A percentile compares a stretch with the other conserved stretches of the same genome.
These are phyloP conservation scores for Waitea zeae DNA, from an alignment of 1,284 basidiomycete species.

Conservation along the genomic window DNA sequence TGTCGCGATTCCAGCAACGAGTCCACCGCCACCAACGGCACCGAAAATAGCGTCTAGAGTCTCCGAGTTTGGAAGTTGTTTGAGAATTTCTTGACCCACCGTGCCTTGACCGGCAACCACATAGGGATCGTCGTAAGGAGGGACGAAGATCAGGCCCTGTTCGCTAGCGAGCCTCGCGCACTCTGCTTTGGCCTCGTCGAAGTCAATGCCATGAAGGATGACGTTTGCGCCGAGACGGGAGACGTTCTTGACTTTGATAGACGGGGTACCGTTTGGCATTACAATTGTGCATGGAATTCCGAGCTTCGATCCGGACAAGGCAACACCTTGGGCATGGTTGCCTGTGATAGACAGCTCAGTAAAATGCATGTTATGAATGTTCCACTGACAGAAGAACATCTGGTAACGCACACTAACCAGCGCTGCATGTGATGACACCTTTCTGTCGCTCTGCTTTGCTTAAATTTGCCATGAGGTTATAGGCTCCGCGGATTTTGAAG, in stretches of 20 bases:
- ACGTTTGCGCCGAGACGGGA: conserved; percentile 88
- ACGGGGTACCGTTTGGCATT: conserved; percentile 91
- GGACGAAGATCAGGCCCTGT: conserved; percentile 81
- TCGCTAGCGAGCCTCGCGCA: conserved; percentile 70
- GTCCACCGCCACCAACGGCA: conserved; percentile 85
- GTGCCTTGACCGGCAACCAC: conserved; percentile 98
- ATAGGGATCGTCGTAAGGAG: conserved; percentile 94
- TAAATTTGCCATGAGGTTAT: conserved; percentile 95
- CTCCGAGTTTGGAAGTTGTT: conserved; percentile 65
- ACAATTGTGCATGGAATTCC: conserved; percentile 94
- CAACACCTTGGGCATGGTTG: conserved; percentile 98
- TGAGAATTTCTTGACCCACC: conserved; percentile 85
- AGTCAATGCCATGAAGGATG: conserved; percentile 83
- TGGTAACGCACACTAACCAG: conserved; percentile 85
- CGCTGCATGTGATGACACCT: conserved; percentile 95
- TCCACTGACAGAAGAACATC: conserved; percentile 19
- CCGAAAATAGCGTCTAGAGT: conserved; percentile 79
- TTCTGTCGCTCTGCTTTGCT: conserved; percentile 86
- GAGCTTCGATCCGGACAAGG: conserved; percentile 77
- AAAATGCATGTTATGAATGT: not conserved
- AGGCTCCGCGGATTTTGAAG: conserved; percentile 97
- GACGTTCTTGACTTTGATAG: conserved; percentile 94
- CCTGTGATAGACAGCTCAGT: conserved; percentile 29
- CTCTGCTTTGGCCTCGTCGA: conserved; percentile 93
- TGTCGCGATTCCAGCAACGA: conserved; percentile 77